Evolutionary conservation across 2,329 filamentous ascomycete genomes (phyloP), one percentile per base, ranked within the genome.

Genomic region (Aspergillus fumigatiaffinis): DNA sequence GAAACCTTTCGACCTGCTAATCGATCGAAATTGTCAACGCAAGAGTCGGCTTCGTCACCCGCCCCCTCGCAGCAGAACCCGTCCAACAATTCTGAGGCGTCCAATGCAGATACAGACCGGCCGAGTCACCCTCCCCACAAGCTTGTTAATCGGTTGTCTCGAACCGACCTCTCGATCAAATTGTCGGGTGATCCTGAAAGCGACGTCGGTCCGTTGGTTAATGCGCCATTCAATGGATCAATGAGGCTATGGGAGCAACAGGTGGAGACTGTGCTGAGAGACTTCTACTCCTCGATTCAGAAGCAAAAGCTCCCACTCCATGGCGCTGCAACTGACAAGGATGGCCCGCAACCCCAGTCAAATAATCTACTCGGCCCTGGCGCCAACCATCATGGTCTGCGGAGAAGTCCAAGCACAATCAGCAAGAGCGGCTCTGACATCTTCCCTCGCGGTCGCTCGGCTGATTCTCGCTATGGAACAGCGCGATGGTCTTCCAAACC

Each of bases 381-480:
- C 38, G 76, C 76, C 29, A 82, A 83, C 23, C 21, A 26, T 23
- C 44, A 47, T 56, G 86, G 90, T 77, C 81, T 97, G 48, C 91
- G 92, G 70, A 87, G 94, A 49, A 92, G 86, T 46, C 93, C 93
- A 0, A 97, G 92, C 69, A 90, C 94, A 5, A 81, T 97, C 58
- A 97, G 92, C 80, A 97, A 96, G 75, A 87, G 92, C 29, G 91
- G 92, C 0, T 97, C 94, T 0, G 94, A 97, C 65, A 71, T 76
- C 26, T 86, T 84, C 54, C 84, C 81, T 20, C 86, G 91, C 53
- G 90, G 90, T n/a, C 83, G 90, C 49, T 82, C 86, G 12, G 77
- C 84, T 26, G 89, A 95, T 64, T 79, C 83, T 68, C 78, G 84
- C 61, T 80, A 82, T 51, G 79, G 82, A 59, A 84, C 86, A 0